Conservation (phyloP, 441 rosid genomes). For the Omphalea diandra region DNA sequence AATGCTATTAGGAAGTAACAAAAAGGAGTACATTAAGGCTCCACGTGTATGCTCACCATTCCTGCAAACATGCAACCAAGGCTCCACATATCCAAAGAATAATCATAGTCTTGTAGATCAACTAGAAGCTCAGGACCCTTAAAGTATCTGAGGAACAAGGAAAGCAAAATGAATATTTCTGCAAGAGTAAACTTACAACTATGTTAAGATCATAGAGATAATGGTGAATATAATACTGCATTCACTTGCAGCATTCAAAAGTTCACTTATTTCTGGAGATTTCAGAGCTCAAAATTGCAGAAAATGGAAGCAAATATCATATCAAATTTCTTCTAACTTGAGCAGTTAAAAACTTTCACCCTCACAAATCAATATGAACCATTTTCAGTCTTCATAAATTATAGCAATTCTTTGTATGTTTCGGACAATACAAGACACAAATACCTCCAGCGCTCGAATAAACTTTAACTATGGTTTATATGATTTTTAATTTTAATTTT, state of each 20-base stretch:
- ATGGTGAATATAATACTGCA: not conserved
- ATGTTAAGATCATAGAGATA: slow-evolving; percentile 2
- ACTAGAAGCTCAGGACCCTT: slow-evolving; percentile 97
- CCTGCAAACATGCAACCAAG: slow-evolving; percentile 99
- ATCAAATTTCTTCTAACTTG: not conserved
- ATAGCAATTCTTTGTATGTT: not conserved
- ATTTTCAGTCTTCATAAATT: not conserved
- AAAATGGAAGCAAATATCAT: not conserved
- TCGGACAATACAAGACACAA: not conserved
- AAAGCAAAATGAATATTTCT: slow-evolving; percentile 19
- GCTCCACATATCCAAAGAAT: slow-evolving; percentile 98
- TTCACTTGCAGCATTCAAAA: too few species aligned
- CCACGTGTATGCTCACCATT: slow-evolving; percentile 58
- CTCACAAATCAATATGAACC: not conserved
- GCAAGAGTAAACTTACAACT: slow-evolving; percentile 14
- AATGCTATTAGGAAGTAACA: not conserved
- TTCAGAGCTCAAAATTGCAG: not conserved
- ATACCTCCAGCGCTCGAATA: not conserved
- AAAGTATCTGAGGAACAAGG: slow-evolving; percentile 56
- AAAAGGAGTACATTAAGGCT: not conserved
- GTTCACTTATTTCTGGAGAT: not conserved
- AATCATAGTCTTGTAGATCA: slow-evolving; percentile 94
- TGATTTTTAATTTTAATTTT: not conserved
- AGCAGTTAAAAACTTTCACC: not conserved
- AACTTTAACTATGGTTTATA: not conserved